Evolutionary conservation across 257 asterid genomes (phyloP).

Genomic region (Nicotiana undulata): DNA sequence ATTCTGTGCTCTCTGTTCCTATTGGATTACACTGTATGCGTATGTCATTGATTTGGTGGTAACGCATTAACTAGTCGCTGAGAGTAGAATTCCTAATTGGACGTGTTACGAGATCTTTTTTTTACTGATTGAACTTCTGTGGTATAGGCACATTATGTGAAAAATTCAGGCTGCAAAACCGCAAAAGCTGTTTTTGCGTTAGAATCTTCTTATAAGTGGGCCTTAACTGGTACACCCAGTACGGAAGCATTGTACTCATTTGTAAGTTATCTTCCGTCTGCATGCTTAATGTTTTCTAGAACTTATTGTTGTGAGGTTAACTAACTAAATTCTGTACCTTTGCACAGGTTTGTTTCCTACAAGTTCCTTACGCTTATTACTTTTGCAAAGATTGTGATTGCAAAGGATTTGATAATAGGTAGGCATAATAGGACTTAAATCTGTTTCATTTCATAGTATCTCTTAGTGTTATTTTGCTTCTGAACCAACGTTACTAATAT

Average conservation of each 20-base stretch:
- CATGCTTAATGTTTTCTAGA: neutral
- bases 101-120: neutral
- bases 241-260: conserved; percentile 88
- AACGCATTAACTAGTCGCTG: neutral
- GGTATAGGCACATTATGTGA: conserved; percentile 73
- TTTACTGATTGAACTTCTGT: neutral
- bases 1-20: neutral
- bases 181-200: conserved; percentile 72
- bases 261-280: conserved; percentile 34
- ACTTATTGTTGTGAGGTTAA: neutral
- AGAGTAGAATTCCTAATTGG: neutral
- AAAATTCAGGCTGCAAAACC: conserved; percentile 58
- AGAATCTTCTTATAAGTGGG: conserved; percentile 77
- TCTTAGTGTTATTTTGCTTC: neutral
- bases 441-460: neutral
- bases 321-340: neutral
- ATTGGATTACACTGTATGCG: neutral
- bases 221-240: conserved; percentile 89
- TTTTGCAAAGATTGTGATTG: conserved; percentile 93
- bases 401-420: conserved; percentile 72
- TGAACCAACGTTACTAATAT: neutral
- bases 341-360: conserved; percentile 75
- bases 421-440: neutral
- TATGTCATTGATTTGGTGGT: neutral
- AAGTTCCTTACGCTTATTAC: conserved; percentile 76